phyloP scores from a whole-genome alignment of 2,329 filamentous ascomycete genomes.

The Davidsoniella virescens region DNA sequence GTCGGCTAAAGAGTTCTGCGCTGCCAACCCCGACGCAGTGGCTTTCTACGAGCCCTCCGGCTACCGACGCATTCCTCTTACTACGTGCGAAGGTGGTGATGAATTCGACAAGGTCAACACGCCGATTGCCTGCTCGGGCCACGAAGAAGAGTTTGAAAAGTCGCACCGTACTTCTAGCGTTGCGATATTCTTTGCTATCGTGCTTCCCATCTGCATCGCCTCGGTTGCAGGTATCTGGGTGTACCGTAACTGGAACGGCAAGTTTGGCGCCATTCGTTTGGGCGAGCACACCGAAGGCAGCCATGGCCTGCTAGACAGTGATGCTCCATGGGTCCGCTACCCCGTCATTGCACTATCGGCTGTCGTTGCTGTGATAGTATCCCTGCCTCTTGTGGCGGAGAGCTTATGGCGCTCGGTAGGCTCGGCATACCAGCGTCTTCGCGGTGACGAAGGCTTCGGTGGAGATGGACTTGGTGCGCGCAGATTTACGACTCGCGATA shows the following conservation, averaged over 20 bases:
- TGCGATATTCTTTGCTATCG: constrained; percentile 71
- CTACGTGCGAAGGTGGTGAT: constrained; percentile 63
- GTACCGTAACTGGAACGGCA: constrained; percentile 69
- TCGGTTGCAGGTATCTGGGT: constrained; percentile 66
- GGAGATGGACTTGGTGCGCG: constrained; percentile 34
- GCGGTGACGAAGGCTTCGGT: constrained; percentile 28
- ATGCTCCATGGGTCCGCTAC: constrained; percentile 64
- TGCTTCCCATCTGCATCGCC: constrained; percentile 58
- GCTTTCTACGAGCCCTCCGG: constrained; percentile 77
- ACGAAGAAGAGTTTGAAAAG: constrained; percentile 64
- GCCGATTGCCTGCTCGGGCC: constrained; percentile 52
- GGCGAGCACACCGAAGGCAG: constrained; percentile 72
- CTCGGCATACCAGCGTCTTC: constrained; percentile 34
- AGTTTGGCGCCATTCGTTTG: constrained; percentile 82
- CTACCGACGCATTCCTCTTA: constrained; percentile 77
- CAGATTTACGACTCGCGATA: constrained; percentile 74
- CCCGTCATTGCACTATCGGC: constrained; percentile 61
- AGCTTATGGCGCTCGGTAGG: constrained; percentile 54
- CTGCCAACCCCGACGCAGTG: constrained; percentile 45
- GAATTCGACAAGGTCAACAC: constrained; percentile 53
- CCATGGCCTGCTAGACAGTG: constrained; percentile 42
- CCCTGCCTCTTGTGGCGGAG: constrained; percentile 53
- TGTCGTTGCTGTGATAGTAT: constrained; percentile 39
- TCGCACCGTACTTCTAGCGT: constrained; percentile 55
- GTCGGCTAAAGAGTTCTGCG: constrained; percentile 34